Evolutionary conservation across 768 basidiomycete species (phyloP), one percentile per base, ranked within the genome.

Genomic region (Amanita rubescens): DNA sequence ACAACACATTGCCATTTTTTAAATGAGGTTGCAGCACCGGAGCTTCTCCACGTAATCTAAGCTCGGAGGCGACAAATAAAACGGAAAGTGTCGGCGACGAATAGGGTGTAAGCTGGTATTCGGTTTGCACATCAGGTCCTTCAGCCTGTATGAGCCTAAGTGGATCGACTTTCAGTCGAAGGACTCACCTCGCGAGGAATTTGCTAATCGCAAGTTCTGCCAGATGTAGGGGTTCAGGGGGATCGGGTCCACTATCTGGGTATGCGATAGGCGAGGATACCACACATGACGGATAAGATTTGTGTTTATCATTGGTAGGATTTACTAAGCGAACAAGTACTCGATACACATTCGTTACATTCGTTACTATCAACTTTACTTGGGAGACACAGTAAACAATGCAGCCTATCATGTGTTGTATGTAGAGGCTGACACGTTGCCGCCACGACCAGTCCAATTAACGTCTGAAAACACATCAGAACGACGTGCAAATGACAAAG

Each of bases 361-460:
- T 49, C 20, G 17, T 34, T 22, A 11, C 17, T 49, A 17, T 11
- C 48, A 22, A n/a, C n/a, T 39, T 30, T 42, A 51, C 35, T 20
- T 51, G 15, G 34, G n/a, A 15, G 30, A 8, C 37, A n/a, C 8
- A 34, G 14, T 7, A 10, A 11, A 9, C 19, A 46, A 14, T 34
- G 10, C 12, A 43, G 53, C 59, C 52, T 59, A 43, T 65, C 70
- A 80, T 60, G 79, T 74, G 65, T 72, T 76, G 80, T 98, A 98
- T 49, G 87, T 83, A 57, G 82, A 85, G 35, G 94, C 87, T 51
- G 95, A 92, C 53, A 95, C 93, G 60, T 85, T 92, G 59, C 95
- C 95, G 48, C 95, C 95, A 60, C 92, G 91, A 43, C 95, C 95
- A 61, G 94, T 98, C 95, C 95, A 98, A 79, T 96, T 97, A 75